Evolutionary conservation across 2,329 filamentous ascomycete species (phyloP).

Genomic region (Didymella segeticola): DNA sequence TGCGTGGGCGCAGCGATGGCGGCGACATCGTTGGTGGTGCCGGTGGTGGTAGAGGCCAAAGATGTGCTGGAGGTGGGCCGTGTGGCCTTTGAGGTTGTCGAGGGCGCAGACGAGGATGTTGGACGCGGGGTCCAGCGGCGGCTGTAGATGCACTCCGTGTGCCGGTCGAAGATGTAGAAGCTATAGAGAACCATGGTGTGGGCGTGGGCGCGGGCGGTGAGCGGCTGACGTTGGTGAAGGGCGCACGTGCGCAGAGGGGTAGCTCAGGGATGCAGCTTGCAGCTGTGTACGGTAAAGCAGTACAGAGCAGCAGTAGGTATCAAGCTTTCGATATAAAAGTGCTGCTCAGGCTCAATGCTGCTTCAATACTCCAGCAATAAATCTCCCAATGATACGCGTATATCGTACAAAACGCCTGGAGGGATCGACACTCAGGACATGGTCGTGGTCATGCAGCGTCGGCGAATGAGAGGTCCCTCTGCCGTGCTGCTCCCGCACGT

Average conservation of each 20-base stretch:
- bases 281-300: too few relatives aligned
- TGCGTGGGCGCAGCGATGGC: conserved; percentile 39
- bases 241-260: conserved; percentile 12
- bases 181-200: conserved; percentile 86
- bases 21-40: conserved; percentile 20
- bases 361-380: too few relatives aligned
- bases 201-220: not conserved
- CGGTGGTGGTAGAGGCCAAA: conserved; percentile 39
- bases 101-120: conserved; percentile 41
- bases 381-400: too few relatives aligned
- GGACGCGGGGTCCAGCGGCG: conserved; percentile 76
- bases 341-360: too few relatives aligned
- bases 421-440: too few relatives aligned
- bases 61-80: conserved; percentile 59
- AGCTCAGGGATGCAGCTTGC: conserved; percentile 12
- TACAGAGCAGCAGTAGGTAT: too few relatives aligned
- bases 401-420: too few relatives aligned
- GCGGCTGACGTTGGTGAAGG: conserved; percentile 8
- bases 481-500: too few relatives aligned
- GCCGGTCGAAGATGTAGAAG: conserved; percentile 98
- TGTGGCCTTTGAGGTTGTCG: conserved; percentile 49
- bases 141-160: conserved; percentile 98
- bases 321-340: too few relatives aligned
- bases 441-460: not conserved
- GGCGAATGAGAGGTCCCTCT: too few relatives aligned